phyloP scores from a whole-genome alignment of 352 stramenopile genomes.

The Globisporangium perplexum region DNA sequence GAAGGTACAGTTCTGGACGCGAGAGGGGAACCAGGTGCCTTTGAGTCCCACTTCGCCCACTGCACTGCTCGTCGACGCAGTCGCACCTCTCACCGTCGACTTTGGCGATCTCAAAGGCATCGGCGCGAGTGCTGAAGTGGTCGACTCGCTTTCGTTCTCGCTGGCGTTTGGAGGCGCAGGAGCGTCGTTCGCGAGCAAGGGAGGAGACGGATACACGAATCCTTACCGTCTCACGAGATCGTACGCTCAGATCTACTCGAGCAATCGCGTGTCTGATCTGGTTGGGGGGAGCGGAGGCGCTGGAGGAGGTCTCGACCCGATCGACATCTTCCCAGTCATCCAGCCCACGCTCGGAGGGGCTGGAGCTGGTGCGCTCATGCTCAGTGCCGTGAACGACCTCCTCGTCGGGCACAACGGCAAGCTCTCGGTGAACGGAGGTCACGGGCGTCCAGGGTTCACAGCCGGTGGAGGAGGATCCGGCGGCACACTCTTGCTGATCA shows the following conservation, averaged over 20 bases:
- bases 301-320: conserved; percentile 76
- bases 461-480: conserved; percentile 57
- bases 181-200: conserved; percentile 47
- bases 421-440: conserved; percentile 73
- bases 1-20: conserved; percentile 90
- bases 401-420: conserved; percentile 71
- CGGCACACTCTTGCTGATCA: conserved; percentile 44
- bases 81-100: conserved; percentile 37
- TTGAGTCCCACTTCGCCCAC: conserved; percentile 66
- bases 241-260: conserved; percentile 25
- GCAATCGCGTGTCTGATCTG: conserved; percentile 67
- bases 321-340: conserved; percentile 63
- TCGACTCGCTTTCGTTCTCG: conserved; percentile 83
- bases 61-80: conserved; percentile 20
- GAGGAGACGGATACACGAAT: conserved; percentile 48
- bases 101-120: conserved; percentile 32
- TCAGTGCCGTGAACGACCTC: conserved; percentile 94
- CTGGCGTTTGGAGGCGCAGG: conserved; percentile 87
- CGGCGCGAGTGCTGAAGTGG: conserved; percentile 48
- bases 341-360: conserved; percentile 83
- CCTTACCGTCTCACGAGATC: conserved; percentile 12
- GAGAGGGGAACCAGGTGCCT: conserved; percentile 69
- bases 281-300: conserved; percentile 90
- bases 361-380: conserved; percentile 80
- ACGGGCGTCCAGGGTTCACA: conserved; percentile 42